phyloP scores from a whole-genome alignment of 495 filamentous ascomycete species.

The Tuber indicum region DNA sequence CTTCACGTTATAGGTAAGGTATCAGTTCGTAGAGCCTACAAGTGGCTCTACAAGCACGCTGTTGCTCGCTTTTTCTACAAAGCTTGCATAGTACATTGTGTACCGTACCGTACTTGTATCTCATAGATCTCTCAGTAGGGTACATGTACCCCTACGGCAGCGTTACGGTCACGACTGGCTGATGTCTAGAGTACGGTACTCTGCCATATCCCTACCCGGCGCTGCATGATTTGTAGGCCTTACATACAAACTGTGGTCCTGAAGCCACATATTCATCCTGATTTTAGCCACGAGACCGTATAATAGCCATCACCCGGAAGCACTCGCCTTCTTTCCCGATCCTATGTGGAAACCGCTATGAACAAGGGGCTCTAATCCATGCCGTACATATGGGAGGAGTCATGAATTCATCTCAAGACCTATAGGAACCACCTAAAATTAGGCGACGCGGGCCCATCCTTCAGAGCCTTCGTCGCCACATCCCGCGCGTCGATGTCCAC shows the following conservation, averaged over 20 bases:
- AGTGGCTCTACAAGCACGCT: not conserved
- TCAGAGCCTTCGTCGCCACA: slow-evolving; percentile 60
- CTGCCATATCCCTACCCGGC: not conserved
- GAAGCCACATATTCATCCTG: not conserved
- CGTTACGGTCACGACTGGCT: not conserved
- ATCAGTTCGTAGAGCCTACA: not conserved
- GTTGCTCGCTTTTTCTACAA: not conserved
- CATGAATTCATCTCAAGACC: not conserved
- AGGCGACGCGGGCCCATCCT: slow-evolving; percentile 58
- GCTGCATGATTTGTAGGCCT: not conserved
- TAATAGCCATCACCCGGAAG: not conserved
- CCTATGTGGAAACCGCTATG: not conserved
- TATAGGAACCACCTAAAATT: slow-evolving; percentile 69
- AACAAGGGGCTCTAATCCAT: not conserved
- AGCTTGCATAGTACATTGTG: not conserved
- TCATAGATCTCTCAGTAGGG: not conserved
- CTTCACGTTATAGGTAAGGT: not conserved
- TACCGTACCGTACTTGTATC: not conserved
- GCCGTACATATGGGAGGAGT: not conserved
- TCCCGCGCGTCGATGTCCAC: slow-evolving; percentile 56
- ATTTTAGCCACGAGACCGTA: not conserved
- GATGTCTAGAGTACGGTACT: not conserved
- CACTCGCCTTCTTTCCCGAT: not conserved
- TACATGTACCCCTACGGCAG: not conserved
- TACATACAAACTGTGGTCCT: not conserved